A percentile compares a stretch with the other conserved stretches of the same genome.
Evolutionary conservation across 768 basidiomycete species (phyloP).

Genomic region (Pleurotus platypus): DNA sequence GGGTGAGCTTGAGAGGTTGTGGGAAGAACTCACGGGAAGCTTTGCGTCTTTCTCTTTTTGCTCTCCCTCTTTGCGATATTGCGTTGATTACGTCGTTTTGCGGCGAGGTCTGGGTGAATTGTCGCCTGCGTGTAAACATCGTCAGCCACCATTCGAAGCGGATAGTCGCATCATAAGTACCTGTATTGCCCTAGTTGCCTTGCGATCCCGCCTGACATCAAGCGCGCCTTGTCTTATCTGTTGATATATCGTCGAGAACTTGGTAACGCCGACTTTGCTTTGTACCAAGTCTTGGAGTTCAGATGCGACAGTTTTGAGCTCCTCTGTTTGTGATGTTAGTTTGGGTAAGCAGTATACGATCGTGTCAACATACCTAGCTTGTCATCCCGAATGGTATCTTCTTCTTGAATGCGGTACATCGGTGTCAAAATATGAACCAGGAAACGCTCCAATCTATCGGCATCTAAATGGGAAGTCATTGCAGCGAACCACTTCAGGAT

Average conservation of each 20-base stretch:
- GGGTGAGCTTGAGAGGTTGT: constrained; percentile 7
- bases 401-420: constrained; percentile 82
- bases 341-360: too few relatives aligned
- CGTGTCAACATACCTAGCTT: constrained; percentile 61
- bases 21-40: constrained; percentile 51
- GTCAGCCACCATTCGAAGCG: neutral
- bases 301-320: constrained; percentile 72
- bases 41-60: constrained; percentile 68
- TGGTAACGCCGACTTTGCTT: constrained; percentile 80
- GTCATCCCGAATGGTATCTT: constrained; percentile 75
- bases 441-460: constrained; percentile 56
- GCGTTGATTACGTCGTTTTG: constrained; percentile 68
- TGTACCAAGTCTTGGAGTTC: constrained; percentile 90
- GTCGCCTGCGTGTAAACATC: constrained; percentile 23
- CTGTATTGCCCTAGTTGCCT: constrained; percentile 55
- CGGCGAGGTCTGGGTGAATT: constrained; percentile 72
- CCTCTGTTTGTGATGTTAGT: constrained; percentile 44
- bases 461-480: constrained; percentile 72
- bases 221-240: constrained; percentile 71
- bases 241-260: constrained; percentile 78
- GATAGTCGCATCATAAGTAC: constrained; percentile 18
- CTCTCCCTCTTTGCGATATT: constrained; percentile 82
- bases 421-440: constrained; percentile 85
- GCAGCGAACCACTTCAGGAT: constrained; percentile 93
- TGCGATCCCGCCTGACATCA: constrained; percentile 68